phyloP scores from a whole-genome alignment of 2,329 filamentous ascomycete genomes.

The Venturiaceae sp. region DNA sequence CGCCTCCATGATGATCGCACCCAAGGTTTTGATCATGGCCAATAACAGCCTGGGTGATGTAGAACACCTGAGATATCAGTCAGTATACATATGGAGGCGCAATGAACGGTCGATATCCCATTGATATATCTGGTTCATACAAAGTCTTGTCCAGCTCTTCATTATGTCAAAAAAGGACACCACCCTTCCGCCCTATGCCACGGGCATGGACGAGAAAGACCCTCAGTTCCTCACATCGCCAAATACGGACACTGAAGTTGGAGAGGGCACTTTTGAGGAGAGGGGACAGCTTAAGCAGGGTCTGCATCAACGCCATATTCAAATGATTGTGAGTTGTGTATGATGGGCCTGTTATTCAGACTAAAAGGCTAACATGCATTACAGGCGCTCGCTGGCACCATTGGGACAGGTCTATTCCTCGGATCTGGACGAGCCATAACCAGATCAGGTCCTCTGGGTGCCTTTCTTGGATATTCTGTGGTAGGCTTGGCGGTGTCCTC shows the following conservation, averaged over 20 bases:
- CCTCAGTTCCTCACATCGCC: not conserved
- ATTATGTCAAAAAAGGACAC: not conserved
- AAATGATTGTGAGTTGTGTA: not conserved
- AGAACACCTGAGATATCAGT: no score
- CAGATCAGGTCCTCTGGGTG: slow-evolving; percentile 1
- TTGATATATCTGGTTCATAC: no score
- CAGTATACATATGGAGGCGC: no score
- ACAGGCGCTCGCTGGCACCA: slow-evolving; percentile 5
- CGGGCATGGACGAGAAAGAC: not conserved
- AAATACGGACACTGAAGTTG: not conserved
- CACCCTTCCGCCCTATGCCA: not conserved
- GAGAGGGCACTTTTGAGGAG: not conserved
- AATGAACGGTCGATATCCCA: no score
- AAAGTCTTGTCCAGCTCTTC: no score
- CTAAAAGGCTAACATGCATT: not conserved
- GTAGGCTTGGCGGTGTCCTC: slow-evolving; percentile 3
- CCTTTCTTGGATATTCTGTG: not conserved
- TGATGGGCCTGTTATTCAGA: not conserved
- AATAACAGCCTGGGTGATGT: no score
- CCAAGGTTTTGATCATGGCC: no score
- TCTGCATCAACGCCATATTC: slow-evolving; percentile 2
- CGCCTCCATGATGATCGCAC: no score
- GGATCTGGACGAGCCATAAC: slow-evolving; percentile 9
- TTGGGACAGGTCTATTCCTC: slow-evolving; percentile 11
- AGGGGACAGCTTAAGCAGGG: not conserved